A percentile compares a stretch with the other conserved stretches of the same genome.
Evolutionary conservation across 192 early-diverging fungal species (phyloP).

Genomic region (Linnemannia exigua): DNA sequence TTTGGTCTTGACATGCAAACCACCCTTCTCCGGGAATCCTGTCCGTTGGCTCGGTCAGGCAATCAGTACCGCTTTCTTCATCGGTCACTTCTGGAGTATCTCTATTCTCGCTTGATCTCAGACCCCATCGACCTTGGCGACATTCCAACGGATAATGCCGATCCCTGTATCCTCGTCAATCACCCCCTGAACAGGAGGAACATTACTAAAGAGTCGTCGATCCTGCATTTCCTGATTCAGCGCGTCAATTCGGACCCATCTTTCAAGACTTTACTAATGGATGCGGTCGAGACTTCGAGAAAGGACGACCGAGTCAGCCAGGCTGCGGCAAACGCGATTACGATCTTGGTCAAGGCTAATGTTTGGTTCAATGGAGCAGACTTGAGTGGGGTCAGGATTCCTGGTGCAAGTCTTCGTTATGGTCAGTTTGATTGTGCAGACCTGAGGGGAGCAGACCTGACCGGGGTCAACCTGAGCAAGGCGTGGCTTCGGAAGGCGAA

Average conservation of each 20-base stretch:
- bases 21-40: not conserved
- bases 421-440: not conserved
- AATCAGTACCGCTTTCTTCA: slow-evolving; percentile 9
- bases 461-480: not conserved
- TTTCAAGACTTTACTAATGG: not conserved
- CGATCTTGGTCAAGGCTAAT: slow-evolving; percentile 2
- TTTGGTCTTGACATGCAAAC: not conserved
- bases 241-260: not conserved
- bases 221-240: slow-evolving; percentile 2
- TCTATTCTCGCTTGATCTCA: not conserved
- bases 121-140: not conserved
- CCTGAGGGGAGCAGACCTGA: not conserved
- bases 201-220: slow-evolving; percentile 1
- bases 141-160: not conserved
- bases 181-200: not conserved
- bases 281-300: not conserved
- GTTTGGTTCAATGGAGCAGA: not conserved
- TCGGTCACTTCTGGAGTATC: not conserved
- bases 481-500: not conserved
- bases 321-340: slow-evolving; percentile 8
- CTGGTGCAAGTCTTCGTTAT: not conserved
- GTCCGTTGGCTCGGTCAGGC: not conserved
- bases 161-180: not conserved
- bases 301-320: not conserved
- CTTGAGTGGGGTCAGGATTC: not conserved